Evolutionary conservation across 1,284 basidiomycete genomes (phyloP), one percentile per base, ranked within the genome.

Genomic region (Melampsora larici-populina): DNA sequence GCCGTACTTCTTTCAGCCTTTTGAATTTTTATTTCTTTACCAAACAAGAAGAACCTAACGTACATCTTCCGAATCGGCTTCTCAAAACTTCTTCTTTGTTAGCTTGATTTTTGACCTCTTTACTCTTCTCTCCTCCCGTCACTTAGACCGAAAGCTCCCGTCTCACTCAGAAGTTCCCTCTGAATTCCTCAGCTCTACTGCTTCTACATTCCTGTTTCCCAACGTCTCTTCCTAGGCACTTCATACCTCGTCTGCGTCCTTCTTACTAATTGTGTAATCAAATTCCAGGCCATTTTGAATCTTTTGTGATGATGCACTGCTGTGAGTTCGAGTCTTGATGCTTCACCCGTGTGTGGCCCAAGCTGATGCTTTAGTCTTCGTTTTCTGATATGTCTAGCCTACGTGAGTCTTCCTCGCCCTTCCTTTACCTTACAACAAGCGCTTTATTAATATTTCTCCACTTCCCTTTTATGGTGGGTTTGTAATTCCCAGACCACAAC

Each of bases 221-320:
- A 75, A 75, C 73, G 64, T 63, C 49, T 60, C 65, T 48, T 63
- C 74, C 55, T 48, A 76, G 51, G 51, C 55, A 68, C 74, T 76
- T 76, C 74, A 76, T 76, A 62, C 65, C 74, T 55, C 65, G 66
- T 76, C 74, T 63, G 74, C 74, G 26, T 76, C 74, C 74, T 76
- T 76, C 74, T 76, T 26, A 51, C 55, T 43, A 58, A 76, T 76
- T 76, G 74, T 66, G 74, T 76, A 76, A 76, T 76, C 65, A 55
- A 60, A 75, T 36, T 76, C 55, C 29, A 60, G 74, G 66, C 33
- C 65, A 58, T 55, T 69, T 62, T 26, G 49, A 31, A 77, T 62
- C 43, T 58, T 49, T 51, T 69, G 63, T 70, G 55, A 77, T 77
- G 67, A 18, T 76, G 65, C 73, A 76, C 65, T 77, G 75, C 60